phyloP scores from a whole-genome alignment of 2,329 filamentous ascomycete genomes.

The Parastagonospora nodorum region DNA sequence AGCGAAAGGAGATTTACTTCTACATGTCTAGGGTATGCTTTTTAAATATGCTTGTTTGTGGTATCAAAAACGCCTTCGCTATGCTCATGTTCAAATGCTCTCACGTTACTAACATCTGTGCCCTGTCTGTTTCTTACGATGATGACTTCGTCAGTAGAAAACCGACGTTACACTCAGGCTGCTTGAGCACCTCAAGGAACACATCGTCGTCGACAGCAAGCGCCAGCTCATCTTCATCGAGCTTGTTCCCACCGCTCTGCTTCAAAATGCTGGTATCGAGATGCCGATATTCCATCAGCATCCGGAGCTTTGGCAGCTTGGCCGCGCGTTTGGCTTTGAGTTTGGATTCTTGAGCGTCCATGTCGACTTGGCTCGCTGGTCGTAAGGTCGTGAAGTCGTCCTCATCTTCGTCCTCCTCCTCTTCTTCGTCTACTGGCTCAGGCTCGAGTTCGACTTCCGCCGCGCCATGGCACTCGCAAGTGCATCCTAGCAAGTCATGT shows the following conservation, averaged over 20 bases:
- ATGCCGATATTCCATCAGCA: slow-evolving; percentile 61
- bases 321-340: slow-evolving; percentile 45
- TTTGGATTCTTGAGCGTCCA: slow-evolving; percentile 51
- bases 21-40: background rate
- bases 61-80: slow-evolving; percentile 1
- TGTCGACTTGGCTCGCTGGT: slow-evolving; percentile 52
- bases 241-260: slow-evolving; percentile 9
- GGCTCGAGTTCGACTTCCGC: slow-evolving; percentile 16
- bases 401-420: slow-evolving; percentile 31
- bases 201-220: slow-evolving; percentile 57
- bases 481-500: slow-evolving; percentile 68
- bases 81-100: background rate
- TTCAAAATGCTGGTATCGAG: slow-evolving; percentile 49
- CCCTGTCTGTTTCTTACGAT: slow-evolving; percentile 2
- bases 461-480: slow-evolving; percentile 62
- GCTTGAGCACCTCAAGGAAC: slow-evolving; percentile 55
- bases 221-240: slow-evolving; percentile 33
- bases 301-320: slow-evolving; percentile 51
- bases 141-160: slow-evolving; percentile 57
- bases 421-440: slow-evolving; percentile 16
- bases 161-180: slow-evolving; percentile 51
- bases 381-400: slow-evolving; percentile 34
- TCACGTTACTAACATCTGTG: background rate
- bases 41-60: background rate
- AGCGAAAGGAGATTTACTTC: too few relatives aligned